A percentile compares a stretch with the other conserved stretches of the same genome.
Evolutionary conservation across 495 filamentous ascomycete species (phyloP).

Genomic region (Penicillium pancosmium): DNA sequence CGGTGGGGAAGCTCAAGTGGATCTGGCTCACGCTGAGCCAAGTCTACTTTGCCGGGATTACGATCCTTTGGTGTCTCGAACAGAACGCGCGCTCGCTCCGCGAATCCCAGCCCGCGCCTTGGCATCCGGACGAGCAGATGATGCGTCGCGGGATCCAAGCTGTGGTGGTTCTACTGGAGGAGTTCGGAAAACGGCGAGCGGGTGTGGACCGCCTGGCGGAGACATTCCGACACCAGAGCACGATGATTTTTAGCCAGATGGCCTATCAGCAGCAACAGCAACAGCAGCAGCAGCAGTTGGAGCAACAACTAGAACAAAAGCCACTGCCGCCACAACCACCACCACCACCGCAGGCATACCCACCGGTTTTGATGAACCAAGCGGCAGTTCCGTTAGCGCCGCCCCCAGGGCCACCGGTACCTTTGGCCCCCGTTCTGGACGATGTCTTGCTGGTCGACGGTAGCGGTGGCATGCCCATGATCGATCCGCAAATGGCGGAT

Average conservation of each 20-base stretch:
- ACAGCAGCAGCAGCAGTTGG: conserved; percentile 29
- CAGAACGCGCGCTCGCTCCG: conserved; percentile 49
- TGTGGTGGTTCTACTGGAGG: conserved; percentile 50
- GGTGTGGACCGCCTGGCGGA: conserved; percentile 50
- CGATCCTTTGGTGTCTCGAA: conserved; percentile 52
- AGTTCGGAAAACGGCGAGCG: conserved; percentile 51
- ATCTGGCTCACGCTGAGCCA: conserved; percentile 58
- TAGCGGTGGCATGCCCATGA: conserved; percentile 38
- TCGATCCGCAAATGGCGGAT: conserved; percentile 46
- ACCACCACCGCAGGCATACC: conserved; percentile 22
- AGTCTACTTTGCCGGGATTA: conserved; percentile 53
- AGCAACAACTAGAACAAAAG: conserved; percentile 21
- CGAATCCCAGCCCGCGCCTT: conserved; percentile 40
- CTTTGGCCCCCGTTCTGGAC: conserved; percentile 46
- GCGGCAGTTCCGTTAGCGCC: conserved; percentile 23
- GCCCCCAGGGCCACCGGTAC: conserved; percentile 40
- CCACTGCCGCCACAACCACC: conserved; percentile 26
- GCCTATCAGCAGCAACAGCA: conserved; percentile 40
- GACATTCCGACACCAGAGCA: conserved; percentile 50
- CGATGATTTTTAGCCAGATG: conserved; percentile 50
- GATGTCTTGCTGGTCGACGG: conserved; percentile 44
- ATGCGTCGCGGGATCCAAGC: conserved; percentile 51
- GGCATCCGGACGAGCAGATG: conserved; percentile 48
- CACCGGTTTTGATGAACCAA: conserved; percentile 14
- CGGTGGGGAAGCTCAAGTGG: conserved; percentile 55